These are phyloP conservation scores for Asterella californica DNA, from an alignment of 225 moss, liverwort and hornwort species.

Conservation along the genomic window DNA sequence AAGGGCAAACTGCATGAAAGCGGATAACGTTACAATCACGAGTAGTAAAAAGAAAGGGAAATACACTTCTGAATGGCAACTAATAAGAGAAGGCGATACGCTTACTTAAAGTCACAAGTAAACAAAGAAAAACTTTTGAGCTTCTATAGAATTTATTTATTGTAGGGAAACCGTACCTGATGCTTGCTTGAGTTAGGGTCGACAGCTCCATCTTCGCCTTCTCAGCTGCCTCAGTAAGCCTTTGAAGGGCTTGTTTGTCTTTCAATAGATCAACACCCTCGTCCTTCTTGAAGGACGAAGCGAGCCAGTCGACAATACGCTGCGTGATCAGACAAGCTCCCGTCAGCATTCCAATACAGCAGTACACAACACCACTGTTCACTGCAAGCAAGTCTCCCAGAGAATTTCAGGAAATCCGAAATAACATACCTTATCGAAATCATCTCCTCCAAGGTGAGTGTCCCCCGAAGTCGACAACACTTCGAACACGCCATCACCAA, in stretches of 20 bases:
- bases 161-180: conserved; percentile 44
- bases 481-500: conserved; percentile 91
- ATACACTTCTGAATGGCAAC: background rate
- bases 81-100: too few species aligned
- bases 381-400: background rate
- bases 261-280: conserved; percentile 92
- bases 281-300: conserved; percentile 73
- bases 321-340: conserved; percentile 25
- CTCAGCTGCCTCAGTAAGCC: conserved; percentile 86
- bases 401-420: background rate
- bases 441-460: conserved; percentile 90
- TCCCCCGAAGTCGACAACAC: conserved; percentile 84
- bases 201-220: conserved; percentile 97
- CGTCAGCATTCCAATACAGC: background rate
- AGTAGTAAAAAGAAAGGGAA: background rate
- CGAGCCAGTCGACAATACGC: conserved; percentile 88
- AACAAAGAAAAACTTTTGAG: too few species aligned
- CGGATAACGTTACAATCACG: background rate
- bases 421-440: conserved; percentile 75
- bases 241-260: conserved; percentile 89
- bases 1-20: conserved; percentile 68
- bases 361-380: background rate
- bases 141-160: too few species aligned
- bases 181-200: conserved; percentile 74
- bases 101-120: too few species aligned